Conservation (phyloP, 75 land plant genomes). For the Chamaecyparis obtusa region DNA sequence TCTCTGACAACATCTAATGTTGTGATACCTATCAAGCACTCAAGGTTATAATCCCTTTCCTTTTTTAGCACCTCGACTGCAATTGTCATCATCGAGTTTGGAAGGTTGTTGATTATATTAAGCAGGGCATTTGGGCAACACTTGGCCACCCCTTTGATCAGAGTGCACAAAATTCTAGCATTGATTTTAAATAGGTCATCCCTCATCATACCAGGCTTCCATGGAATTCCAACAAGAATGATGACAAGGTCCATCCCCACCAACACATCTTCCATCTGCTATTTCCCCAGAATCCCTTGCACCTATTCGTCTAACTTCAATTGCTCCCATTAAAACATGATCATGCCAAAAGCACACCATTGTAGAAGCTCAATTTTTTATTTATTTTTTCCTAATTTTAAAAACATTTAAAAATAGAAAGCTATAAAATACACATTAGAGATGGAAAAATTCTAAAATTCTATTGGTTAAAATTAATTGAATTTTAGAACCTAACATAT, state of each 20-base stretch:
- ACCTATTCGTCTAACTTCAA: slow-evolving; percentile 39
- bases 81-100: slow-evolving; percentile 97
- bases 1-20: slow-evolving; percentile 97
- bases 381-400: too few relatives aligned
- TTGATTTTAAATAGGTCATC: slow-evolving; percentile 98
- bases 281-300: slow-evolving; percentile 87
- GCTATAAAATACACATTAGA: too few relatives aligned
- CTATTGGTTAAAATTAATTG: too few relatives aligned
- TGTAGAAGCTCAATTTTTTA: too few relatives aligned
- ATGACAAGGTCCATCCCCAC: slow-evolving; percentile 95
- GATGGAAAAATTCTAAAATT: too few relatives aligned
- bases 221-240: slow-evolving; percentile 95
- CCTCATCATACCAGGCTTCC: slow-evolving; percentile 99
- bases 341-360: too few relatives aligned
- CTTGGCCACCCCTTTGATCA: slow-evolving; percentile 88
- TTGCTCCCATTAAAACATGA: neutral
- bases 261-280: slow-evolving; percentile 71
- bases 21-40: slow-evolving; percentile 86
- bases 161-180: slow-evolving; percentile 93
- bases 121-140: slow-evolving; percentile 86
- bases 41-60: slow-evolving; percentile 89
- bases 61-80: slow-evolving; percentile 97
- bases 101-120: slow-evolving; percentile 95
- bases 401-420: too few relatives aligned
- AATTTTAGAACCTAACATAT: too few relatives aligned